A percentile compares a stretch with the other conserved stretches of the same genome.
phyloP scores from a whole-genome alignment of 306 rosid species.

The Pterocarpus santalinus region DNA sequence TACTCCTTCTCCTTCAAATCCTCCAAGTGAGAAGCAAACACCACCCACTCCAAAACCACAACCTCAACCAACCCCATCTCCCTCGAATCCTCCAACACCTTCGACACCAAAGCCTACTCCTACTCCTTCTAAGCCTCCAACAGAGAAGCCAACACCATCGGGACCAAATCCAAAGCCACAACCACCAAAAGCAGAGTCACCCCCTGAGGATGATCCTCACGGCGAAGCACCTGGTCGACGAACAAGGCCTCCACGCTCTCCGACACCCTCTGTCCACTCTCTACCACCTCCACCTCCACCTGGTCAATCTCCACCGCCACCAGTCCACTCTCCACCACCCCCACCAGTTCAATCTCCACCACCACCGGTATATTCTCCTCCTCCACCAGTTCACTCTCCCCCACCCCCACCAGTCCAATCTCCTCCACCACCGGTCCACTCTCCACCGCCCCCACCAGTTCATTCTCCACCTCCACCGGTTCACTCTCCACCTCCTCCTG shows the following conservation, averaged over 20 bases:
- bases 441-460: slow-evolving; percentile 13
- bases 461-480: slow-evolving; percentile 7
- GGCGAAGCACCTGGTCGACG: background rate
- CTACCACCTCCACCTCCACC: background rate
- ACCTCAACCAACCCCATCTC: background rate
- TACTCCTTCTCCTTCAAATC: background rate
- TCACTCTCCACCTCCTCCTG: background rate
- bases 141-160: slow-evolving; percentile 19
- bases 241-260: background rate
- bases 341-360: background rate
- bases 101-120: background rate
- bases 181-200: slow-evolving; percentile 17
- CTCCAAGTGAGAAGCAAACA: slow-evolving; percentile 39
- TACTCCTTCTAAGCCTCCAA: background rate
- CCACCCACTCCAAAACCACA: background rate
- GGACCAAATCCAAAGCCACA: background rate
- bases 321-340: slow-evolving; percentile 14
- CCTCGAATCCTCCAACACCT: slow-evolving; percentile 1
- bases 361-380: background rate
- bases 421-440: background rate
- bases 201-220: slow-evolving; percentile 15
- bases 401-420: background rate
- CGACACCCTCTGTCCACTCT: background rate
- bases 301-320: background rate
- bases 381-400: background rate